These are phyloP conservation scores for Curvularia hawaiiensis DNA, from an alignment of 2,329 filamentous ascomycete genomes.

Conservation along the genomic window DNA sequence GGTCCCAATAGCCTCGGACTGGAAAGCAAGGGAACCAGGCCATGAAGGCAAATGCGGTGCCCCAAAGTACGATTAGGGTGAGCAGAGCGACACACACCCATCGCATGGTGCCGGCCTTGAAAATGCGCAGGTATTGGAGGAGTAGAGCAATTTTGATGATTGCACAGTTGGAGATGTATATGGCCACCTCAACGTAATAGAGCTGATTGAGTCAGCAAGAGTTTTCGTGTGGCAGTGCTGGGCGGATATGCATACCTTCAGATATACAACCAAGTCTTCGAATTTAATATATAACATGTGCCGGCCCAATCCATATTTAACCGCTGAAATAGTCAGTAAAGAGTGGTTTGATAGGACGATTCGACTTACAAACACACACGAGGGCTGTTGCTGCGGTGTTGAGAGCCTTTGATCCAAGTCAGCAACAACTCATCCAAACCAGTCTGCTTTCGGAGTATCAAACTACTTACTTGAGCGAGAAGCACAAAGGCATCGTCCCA, in stretches of 20 bases:
- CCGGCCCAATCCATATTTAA: constrained; percentile 38
- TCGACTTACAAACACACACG: constrained; percentile 33
- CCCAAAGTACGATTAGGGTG: constrained; percentile 36
- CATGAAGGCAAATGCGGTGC: constrained; percentile 33
- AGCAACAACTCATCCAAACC: background rate
- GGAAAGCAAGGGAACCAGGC: constrained; percentile 43
- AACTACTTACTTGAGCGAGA: constrained; percentile 32
- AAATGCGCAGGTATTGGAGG: constrained; percentile 46
- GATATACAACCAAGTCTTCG: constrained; percentile 20
- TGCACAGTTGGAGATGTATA: constrained; percentile 39
- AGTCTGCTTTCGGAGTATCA: background rate
- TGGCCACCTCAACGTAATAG: constrained; percentile 36
- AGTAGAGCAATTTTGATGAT: constrained; percentile 46
- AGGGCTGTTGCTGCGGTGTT: constrained; percentile 34
- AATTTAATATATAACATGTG: constrained; percentile 38
- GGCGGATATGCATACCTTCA: constrained; percentile 15
- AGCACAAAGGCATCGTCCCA: constrained; percentile 45
- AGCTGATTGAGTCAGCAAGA: constrained; percentile 16
- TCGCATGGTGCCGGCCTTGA: constrained; percentile 38
- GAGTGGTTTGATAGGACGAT: no score
- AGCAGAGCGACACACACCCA: constrained; percentile 35
- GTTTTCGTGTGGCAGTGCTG: background rate
- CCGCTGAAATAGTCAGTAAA: constrained; percentile 28
- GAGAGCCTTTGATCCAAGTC: constrained; percentile 20
- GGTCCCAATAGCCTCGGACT: constrained; percentile 32